These are phyloP conservation scores for Aureobasidium leucospermi DNA, from an alignment of 2,329 filamentous ascomycete genomes.

Conservation along the genomic window DNA sequence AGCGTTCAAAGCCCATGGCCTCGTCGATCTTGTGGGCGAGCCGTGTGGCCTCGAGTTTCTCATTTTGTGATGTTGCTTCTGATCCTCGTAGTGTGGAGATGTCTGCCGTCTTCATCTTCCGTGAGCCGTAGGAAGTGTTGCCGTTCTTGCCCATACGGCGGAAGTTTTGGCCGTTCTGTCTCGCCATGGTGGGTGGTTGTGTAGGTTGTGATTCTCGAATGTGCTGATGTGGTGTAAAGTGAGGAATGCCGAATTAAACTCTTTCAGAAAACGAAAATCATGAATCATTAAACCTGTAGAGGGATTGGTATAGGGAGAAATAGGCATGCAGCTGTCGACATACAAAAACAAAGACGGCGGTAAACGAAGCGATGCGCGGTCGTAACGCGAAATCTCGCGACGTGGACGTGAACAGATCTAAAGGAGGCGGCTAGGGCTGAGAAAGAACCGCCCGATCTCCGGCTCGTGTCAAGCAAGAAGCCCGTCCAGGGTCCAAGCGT, in stretches of 20 bases:
- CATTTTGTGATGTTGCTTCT: conserved; percentile 85
- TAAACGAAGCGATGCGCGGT: not conserved
- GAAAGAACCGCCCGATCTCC: not conserved
- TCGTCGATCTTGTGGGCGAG: conserved; percentile 89
- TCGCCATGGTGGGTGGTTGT: conserved; percentile 9
- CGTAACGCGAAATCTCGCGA: conserved; percentile 3
- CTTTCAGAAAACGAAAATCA: not conserved
- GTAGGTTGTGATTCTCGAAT: not conserved
- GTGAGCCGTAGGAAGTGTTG: conserved; percentile 41
- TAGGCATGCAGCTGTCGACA: not conserved
- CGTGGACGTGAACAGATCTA: not conserved
- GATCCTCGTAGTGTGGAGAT: conserved; percentile 63
- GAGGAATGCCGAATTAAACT: not conserved
- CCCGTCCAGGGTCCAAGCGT: not conserved
- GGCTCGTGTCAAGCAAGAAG: not conserved
- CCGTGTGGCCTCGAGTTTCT: conserved; percentile 78
- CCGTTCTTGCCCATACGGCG: conserved; percentile 41
- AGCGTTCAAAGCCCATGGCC: conserved; percentile 85
- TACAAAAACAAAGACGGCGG: conserved; percentile 4
- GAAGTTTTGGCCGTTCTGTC: conserved; percentile 13
- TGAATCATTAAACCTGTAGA: not conserved
- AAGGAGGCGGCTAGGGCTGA: not conserved
- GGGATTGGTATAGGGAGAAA: not conserved
- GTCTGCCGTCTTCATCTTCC: conserved; percentile 68
- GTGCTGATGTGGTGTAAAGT: not conserved